Conservation (phyloP, 768 basidiomycete species). For the Trametes cinnabarina region DNA sequence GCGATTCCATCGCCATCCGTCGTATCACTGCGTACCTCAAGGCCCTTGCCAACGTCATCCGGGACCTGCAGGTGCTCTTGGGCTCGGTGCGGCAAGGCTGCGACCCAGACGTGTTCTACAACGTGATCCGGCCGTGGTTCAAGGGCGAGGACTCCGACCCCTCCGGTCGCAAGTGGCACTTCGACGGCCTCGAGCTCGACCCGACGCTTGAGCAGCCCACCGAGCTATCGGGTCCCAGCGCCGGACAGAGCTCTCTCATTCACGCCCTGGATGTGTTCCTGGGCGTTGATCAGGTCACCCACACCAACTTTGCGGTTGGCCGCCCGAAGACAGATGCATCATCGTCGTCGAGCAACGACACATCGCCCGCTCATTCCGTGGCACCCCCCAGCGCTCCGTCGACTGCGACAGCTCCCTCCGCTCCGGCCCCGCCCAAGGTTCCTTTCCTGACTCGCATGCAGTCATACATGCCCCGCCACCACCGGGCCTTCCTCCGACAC, state of each 20-base stretch:
- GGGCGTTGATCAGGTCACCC: slow-evolving; percentile 43
- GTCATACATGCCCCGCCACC: slow-evolving; percentile 59
- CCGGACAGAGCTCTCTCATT: slow-evolving; percentile 61
- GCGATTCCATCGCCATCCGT: slow-evolving; percentile 45
- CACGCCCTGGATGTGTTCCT: slow-evolving; percentile 55
- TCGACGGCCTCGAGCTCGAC: slow-evolving; percentile 43
- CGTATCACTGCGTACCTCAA: slow-evolving; percentile 60
- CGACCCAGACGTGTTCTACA: slow-evolving; percentile 63
- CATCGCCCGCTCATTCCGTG: slow-evolving; percentile 21
- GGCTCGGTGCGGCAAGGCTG: slow-evolving; percentile 66
- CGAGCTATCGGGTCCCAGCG: slow-evolving; percentile 55
- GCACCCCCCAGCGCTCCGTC: background rate
- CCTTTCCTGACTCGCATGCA: slow-evolving; percentile 55
- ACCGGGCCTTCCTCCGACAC: slow-evolving; percentile 56
- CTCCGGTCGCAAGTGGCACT: slow-evolving; percentile 36
- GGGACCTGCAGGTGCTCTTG: slow-evolving; percentile 59
- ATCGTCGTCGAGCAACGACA: background rate
- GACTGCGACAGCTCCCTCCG: slow-evolving; percentile 15
- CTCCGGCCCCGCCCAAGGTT: slow-evolving; percentile 10
- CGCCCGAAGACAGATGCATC: background rate
- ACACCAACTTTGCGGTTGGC: slow-evolving; percentile 26
- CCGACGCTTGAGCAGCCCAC: slow-evolving; percentile 31
- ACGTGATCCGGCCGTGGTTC: slow-evolving; percentile 63
- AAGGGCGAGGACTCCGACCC: slow-evolving; percentile 46
- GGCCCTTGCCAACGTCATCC: slow-evolving; percentile 62